Evolutionary conservation across 495 filamentous ascomycete species (phyloP), one percentile per base, ranked within the genome.

Genomic region (Aspergillus cristatus): DNA sequence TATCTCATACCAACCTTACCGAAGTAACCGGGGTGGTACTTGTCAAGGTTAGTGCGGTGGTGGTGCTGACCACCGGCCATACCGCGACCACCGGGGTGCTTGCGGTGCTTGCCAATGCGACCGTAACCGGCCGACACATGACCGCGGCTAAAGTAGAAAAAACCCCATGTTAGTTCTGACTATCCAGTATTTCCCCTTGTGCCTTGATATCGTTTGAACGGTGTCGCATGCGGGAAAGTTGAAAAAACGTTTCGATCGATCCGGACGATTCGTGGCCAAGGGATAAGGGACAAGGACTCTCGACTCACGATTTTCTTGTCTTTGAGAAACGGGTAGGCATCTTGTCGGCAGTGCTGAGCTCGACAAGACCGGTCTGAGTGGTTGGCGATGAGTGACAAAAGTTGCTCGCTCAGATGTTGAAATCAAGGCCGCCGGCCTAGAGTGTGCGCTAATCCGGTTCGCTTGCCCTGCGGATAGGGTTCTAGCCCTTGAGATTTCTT

Each of bases 1-100:
- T 91, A 87, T 48, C 88, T 71, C 88, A 94, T 95, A 74, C 87
- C 87, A 44, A 94, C 87, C 74, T 94, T 95, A 68, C 88, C 88
- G 70, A 94, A 95, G 82, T 93, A 94, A 82, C 85, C 86, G 14
- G 84, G 84, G 68, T 90, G 84, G 80, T 84, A 89, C 70, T 91
- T 91, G 70, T 94, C 86, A 53, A 94, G 70, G 72, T 94, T 94
- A 53, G 86, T 94, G 46, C 84, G 71, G 77, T 91, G 86, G 74
- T 95, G 88, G 72, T 95, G 88, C 71, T 68, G 64, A 74, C 87
- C 88, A 86, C 87, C 88, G 63, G 88, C 88, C 72, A 93, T 81
- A 86, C 84, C 86, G 65, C 84, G 81, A 79, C 85, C 85, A 87
- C 85, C 85, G 60, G 83, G 83, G 60, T 85, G 82, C 80, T 91